These are phyloP conservation scores for Xylaria sp. DNA, from an alignment of 2,329 filamentous ascomycete species.

Conservation along the genomic window DNA sequence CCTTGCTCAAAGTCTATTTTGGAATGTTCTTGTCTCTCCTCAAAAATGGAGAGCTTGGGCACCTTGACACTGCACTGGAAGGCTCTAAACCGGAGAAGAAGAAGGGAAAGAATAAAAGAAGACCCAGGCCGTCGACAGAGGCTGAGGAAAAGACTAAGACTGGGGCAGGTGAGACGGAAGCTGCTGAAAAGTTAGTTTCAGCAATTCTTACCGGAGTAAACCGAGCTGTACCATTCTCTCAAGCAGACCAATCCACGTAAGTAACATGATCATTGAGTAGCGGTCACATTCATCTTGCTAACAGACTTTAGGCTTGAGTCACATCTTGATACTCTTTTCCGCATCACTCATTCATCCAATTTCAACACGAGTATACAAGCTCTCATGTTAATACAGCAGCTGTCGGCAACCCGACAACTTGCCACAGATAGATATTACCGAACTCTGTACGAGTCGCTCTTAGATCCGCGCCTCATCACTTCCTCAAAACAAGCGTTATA, in stretches of 20 bases:
- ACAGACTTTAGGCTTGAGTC: slow-evolving; percentile 68
- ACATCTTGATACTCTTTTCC: slow-evolving; percentile 92
- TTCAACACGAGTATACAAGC: slow-evolving; percentile 99
- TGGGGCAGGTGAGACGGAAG: slow-evolving; percentile 62
- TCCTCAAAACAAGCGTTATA: slow-evolving; percentile 97
- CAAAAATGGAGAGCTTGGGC: slow-evolving; percentile 60
- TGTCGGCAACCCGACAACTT: slow-evolving; percentile 79
- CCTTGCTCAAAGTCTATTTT: slow-evolving; percentile 90
- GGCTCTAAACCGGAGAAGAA: slow-evolving; percentile 41
- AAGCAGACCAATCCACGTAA: slow-evolving; percentile 76
- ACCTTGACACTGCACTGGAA: slow-evolving; percentile 48
- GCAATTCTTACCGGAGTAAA: slow-evolving; percentile 94
- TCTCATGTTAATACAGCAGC: slow-evolving; percentile 90
- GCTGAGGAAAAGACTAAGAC: slow-evolving; percentile 44
- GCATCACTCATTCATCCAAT: slow-evolving; percentile 95
- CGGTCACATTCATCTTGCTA: slow-evolving; percentile 29
- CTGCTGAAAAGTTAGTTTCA: slow-evolving; percentile 89
- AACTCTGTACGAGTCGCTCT: slow-evolving; percentile 90
- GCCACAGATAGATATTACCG: slow-evolving; percentile 92
- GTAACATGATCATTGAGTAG: slow-evolving; percentile 37
- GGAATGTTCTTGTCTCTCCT: slow-evolving; percentile 82
- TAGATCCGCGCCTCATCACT: slow-evolving; percentile 84
- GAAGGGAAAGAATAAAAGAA: slow-evolving; percentile 56
- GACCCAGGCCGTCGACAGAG: slow-evolving; percentile 43
- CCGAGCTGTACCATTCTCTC: slow-evolving; percentile 90